Evolutionary conservation across 2,329 filamentous ascomycete species (phyloP).

Genomic region (Talaromyces sp.): DNA sequence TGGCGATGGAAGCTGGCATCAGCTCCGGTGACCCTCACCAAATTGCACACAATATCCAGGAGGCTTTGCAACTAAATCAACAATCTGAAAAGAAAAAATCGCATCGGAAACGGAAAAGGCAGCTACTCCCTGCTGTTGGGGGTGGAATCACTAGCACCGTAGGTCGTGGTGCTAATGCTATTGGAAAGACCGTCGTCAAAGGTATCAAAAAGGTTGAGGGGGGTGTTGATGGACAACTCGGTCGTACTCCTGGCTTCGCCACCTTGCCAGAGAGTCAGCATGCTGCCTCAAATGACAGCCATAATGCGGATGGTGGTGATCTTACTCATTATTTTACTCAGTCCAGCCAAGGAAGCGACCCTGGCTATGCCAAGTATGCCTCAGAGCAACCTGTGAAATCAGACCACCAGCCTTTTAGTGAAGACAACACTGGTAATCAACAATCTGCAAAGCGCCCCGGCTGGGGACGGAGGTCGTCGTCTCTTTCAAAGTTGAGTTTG

Average conservation of each 20-base stretch:
- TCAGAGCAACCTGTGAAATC: not conserved
- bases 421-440: not conserved
- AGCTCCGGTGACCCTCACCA: conserved; percentile 57
- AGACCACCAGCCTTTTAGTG: not conserved
- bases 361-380: not conserved
- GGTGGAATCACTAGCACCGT: conserved; percentile 47
- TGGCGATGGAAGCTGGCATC: conserved; percentile 46
- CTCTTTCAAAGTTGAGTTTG: conserved; percentile 22
- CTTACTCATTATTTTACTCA: conserved; percentile 8
- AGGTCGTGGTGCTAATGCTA: conserved; percentile 43
- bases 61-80: conserved; percentile 39
- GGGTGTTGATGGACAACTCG: conserved; percentile 30
- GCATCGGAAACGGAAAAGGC: conserved; percentile 18
- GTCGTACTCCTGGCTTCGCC: conserved; percentile 31
- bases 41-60: conserved; percentile 46
- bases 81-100: not conserved
- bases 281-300: not conserved
- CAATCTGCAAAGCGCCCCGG: conserved; percentile 19
- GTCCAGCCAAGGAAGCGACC: conserved; percentile 8
- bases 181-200: conserved; percentile 44
- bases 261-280: conserved; percentile 1
- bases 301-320: conserved; percentile 1
- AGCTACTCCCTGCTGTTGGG: conserved; percentile 45
- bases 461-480: conserved; percentile 30
- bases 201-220: conserved; percentile 38